These are phyloP conservation scores for Polygonum aviculare DNA, from an alignment of 148 eudicot genomes.

Conservation along the genomic window DNA sequence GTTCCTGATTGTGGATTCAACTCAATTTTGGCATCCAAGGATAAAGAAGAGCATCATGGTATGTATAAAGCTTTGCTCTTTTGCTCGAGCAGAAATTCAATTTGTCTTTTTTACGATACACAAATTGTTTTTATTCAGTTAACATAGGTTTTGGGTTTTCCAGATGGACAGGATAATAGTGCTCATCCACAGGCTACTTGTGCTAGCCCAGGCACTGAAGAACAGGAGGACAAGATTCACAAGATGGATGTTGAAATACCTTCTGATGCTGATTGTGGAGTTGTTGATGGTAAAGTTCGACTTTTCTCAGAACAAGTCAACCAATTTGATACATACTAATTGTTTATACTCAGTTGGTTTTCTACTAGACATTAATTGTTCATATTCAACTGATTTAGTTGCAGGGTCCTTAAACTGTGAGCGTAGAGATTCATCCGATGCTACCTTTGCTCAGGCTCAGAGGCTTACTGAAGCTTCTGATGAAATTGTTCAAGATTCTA, in stretches of 20 bases:
- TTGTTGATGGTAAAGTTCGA: not conserved
- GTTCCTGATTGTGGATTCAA: conserved; percentile 13
- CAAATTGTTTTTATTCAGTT: not conserved
- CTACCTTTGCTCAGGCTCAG: not conserved
- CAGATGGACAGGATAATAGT: not conserved
- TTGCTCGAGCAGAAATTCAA: not conserved
- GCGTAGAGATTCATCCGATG: not conserved
- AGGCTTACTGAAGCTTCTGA: conserved; percentile 8
- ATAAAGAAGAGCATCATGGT: conserved; percentile 22
- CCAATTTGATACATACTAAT: not conserved
- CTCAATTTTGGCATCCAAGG: conserved; percentile 11
- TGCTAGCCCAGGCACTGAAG: conserved; percentile 1
- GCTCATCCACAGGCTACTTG: conserved; percentile 1
- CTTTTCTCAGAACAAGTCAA: not conserved
- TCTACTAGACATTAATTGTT: not conserved
- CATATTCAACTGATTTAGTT: not conserved
- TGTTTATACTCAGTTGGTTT: too few relatives aligned
- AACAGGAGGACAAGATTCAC: not conserved
- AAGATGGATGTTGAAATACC: not conserved
- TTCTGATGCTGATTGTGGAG: not conserved
- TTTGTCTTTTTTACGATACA: not conserved
- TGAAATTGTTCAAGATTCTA: conserved; percentile 5
- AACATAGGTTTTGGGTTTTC: not conserved
- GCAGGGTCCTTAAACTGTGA: not conserved
- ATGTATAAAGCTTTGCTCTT: conserved; percentile 2